A percentile compares a stretch with the other conserved stretches of the same genome.
These are phyloP conservation scores for Beauveria australis DNA, from an alignment of 2,329 filamentous ascomycete species.

Conservation along the genomic window DNA sequence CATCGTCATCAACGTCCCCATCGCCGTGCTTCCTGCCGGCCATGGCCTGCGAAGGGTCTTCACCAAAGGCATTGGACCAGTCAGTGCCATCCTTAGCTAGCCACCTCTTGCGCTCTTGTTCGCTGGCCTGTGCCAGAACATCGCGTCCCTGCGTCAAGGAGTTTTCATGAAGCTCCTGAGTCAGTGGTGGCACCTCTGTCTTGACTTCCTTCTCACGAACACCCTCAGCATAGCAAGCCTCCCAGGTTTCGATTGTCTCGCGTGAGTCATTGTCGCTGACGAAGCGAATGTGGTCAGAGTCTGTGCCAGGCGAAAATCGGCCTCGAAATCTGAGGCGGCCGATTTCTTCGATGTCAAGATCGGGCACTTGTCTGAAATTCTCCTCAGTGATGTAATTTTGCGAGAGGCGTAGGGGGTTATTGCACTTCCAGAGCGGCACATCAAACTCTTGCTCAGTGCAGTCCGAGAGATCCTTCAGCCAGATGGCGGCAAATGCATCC, in stretches of 20 bases:
- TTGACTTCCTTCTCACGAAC: conserved; percentile 65
- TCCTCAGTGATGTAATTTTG: conserved; percentile 88
- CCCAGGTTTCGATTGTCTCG: conserved; percentile 92
- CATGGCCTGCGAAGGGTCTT: conserved; percentile 55
- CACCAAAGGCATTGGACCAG: conserved; percentile 79
- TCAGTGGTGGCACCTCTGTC: conserved; percentile 62
- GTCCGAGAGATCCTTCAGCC: conserved; percentile 79
- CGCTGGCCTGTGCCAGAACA: conserved; percentile 62
- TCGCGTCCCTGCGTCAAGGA: conserved; percentile 74
- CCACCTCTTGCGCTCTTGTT: conserved; percentile 71
- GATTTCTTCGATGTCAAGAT: conserved; percentile 69
- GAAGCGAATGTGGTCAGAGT: conserved; percentile 76
- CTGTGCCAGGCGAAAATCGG: conserved; percentile 82
- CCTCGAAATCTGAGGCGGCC: conserved; percentile 74
- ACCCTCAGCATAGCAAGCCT: conserved; percentile 82
- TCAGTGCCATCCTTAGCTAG: conserved; percentile 71
- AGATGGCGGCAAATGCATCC: conserved; percentile 71
- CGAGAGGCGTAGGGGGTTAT: conserved; percentile 64
- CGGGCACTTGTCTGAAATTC: conserved; percentile 61
- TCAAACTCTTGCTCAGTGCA: conserved; percentile 70
- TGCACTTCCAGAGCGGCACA: conserved; percentile 84
- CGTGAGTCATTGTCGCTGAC: conserved; percentile 80
- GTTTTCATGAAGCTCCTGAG: conserved; percentile 72
- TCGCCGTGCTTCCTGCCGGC: conserved; percentile 21
- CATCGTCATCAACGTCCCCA: conserved; percentile 26